Percentiles rank a stretch among this genome's conserved stretches.
Conservation (phyloP, 2,329 filamentous ascomycete species). For the Botrytis tulipae region DNA sequence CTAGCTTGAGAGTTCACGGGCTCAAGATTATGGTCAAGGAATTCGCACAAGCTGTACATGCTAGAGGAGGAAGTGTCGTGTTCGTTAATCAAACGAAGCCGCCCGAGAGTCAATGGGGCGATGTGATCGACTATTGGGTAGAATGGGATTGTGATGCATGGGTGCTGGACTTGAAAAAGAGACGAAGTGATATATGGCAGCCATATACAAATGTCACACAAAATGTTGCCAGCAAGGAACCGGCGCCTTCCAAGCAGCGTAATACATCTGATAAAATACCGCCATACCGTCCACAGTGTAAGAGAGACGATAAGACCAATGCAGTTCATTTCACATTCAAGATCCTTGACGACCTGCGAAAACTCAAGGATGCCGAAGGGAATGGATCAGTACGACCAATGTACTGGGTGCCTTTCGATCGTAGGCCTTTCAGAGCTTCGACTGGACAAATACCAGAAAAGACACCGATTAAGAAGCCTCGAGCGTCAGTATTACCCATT, state of each 20-base stretch:
- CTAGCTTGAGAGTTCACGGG: conserved; percentile 68
- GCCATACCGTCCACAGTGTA: conserved; percentile 27
- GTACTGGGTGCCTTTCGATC: conserved; percentile 25
- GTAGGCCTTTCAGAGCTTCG: conserved; percentile 13
- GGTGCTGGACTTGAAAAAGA: conserved; percentile 56
- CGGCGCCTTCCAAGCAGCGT: conserved; percentile 11
- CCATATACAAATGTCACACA: conserved; percentile 30
- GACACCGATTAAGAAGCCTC: neutral
- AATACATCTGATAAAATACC: neutral
- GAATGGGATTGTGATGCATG: conserved; percentile 74
- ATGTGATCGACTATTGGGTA: conserved; percentile 72
- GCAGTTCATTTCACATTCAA: conserved; percentile 36
- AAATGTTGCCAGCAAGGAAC: conserved; percentile 24
- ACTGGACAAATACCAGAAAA: conserved; percentile 19
- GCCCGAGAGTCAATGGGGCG: conserved; percentile 69
- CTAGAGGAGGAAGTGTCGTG: conserved; percentile 63
- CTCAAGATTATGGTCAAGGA: conserved; percentile 69
- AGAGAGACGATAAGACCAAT: conserved; percentile 36
- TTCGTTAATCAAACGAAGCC: conserved; percentile 74
- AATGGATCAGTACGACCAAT: conserved; percentile 22
- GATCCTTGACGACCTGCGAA: conserved; percentile 34
- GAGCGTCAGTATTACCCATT: neutral
- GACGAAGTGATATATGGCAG: conserved; percentile 37
- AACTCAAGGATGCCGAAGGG: conserved; percentile 28
- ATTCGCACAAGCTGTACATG: conserved; percentile 68